Percentiles rank a stretch among this genome's conserved stretches.
phyloP scores from a whole-genome alignment of 352 stramenopile species.

The Pythium phragmitis region DNA sequence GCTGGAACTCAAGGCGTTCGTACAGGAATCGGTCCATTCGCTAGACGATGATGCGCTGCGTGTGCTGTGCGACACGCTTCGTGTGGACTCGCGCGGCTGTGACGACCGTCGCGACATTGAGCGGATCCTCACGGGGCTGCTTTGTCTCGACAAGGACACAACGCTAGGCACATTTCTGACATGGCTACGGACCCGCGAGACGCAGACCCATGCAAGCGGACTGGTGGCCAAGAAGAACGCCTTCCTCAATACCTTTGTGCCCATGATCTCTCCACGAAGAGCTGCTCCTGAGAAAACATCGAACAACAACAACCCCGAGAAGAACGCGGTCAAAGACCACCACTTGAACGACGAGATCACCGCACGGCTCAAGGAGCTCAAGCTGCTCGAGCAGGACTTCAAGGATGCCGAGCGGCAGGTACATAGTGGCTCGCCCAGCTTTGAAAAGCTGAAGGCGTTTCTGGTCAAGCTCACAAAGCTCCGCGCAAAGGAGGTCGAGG shows the following conservation, averaged over 20 bases:
- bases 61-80: slow-evolving; percentile 56
- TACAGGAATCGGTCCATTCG: slow-evolving; percentile 59
- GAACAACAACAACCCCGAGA: slow-evolving; percentile 11
- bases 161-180: slow-evolving; percentile 68
- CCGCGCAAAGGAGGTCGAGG: slow-evolving; percentile 57
- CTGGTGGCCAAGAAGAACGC: slow-evolving; percentile 33
- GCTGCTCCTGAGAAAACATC: slow-evolving; percentile 11
- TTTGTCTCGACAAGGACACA: slow-evolving; percentile 75
- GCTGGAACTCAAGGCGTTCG: slow-evolving; percentile 61
- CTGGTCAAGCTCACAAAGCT: slow-evolving; percentile 58
- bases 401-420: slow-evolving; percentile 57
- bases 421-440: slow-evolving; percentile 55
- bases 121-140: slow-evolving; percentile 52
- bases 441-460: slow-evolving; percentile 79
- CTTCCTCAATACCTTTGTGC: slow-evolving; percentile 71
- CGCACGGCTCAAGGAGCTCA: slow-evolving; percentile 37
- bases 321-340: slow-evolving; percentile 41
- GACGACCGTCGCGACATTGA: slow-evolving; percentile 61
- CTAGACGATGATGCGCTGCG: slow-evolving; percentile 46
- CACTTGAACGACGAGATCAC: slow-evolving; percentile 61
- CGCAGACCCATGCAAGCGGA: slow-evolving; percentile 22
- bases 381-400: slow-evolving; percentile 52
- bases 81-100: slow-evolving; percentile 57
- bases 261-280: slow-evolving; percentile 33
- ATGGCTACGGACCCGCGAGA: slow-evolving; percentile 45